These are phyloP conservation scores for Podaxis carcinomalis DNA, from an alignment of 768 basidiomycete species.

Conservation along the genomic window DNA sequence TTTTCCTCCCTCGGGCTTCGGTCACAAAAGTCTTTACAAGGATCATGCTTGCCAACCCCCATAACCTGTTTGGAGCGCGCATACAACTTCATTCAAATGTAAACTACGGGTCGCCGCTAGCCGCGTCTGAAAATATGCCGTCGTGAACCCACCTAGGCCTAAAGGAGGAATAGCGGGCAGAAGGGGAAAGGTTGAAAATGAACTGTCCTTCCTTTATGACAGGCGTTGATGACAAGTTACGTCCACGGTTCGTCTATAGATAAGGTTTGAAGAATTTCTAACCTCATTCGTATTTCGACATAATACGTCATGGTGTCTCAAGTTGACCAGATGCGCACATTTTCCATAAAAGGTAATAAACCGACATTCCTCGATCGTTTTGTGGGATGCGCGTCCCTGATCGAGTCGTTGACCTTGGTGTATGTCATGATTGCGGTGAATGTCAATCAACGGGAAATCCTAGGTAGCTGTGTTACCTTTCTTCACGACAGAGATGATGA, in stretches of 20 bases:
- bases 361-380: constrained; percentile 4
- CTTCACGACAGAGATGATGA: neutral
- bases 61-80: too few relatives aligned
- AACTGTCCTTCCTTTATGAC: neutral
- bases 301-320: constrained; percentile 8
- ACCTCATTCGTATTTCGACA: constrained; percentile 2
- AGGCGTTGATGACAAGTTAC: neutral
- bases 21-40: too few relatives aligned
- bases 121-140: too few relatives aligned
- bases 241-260: neutral
- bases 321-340: constrained; percentile 4
- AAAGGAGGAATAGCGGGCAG: too few relatives aligned
- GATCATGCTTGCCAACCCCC: too few relatives aligned
- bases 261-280: neutral
- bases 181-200: neutral
- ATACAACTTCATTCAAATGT: too few relatives aligned
- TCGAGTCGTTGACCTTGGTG: neutral
- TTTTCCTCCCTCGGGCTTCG: too few relatives aligned
- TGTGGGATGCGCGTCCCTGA: neutral
- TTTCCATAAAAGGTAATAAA: constrained; percentile 2
- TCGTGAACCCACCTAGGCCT: too few relatives aligned
- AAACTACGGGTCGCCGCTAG: too few relatives aligned
- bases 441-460: neutral
- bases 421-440: neutral
- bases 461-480: neutral